Base-by-base conservation (phyloP, 371 early-diverging fungal species). In the Catenaria anguillulae region DNA sequence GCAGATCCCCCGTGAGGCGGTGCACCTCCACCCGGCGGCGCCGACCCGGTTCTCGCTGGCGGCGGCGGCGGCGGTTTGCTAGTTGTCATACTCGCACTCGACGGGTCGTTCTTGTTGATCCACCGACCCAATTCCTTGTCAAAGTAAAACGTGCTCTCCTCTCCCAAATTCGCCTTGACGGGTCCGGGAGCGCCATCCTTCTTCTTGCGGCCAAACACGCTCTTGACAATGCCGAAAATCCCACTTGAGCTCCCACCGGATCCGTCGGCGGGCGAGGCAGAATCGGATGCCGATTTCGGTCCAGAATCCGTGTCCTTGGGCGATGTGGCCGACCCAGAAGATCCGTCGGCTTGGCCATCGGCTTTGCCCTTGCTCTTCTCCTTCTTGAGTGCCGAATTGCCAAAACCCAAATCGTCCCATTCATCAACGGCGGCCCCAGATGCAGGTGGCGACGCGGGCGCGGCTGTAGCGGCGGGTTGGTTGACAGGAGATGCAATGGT, bases 371-470 rank as follows among this genome's bases (percentile, higher is more conserved):
- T 29, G 17, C 46, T 34, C 17, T 52, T 56, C 26, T 61, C 55
- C 61, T 61, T 64, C 55, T 67, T 65, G 26, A 67, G 50, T 8
- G 67, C 10, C 42, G 36, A 62, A 64, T 75, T 75, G 24, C 71
- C 71, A 19, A 75, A 64, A 13, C 71, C 75, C 35, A 71, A 45
- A 60, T 75, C 75, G 35, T 74, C 74, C n/a, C 65, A 66, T 23
- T 43, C 48, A 31, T 66, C 70, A 12, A n/a, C n/a, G n/a, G n/a
- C n/a, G n/a, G n/a, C n/a, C n/a, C n/a, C n/a, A n/a, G n/a, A n/a
- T n/a, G n/a, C n/a, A n/a, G n/a, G n/a, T n/a, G n/a, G n/a, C n/a
- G n/a, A n/a, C n/a, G n/a, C n/a, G n/a, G n/a, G n/a, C n/a, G n/a
- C n/a, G n/a, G n/a, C n/a, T n/a, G n/a, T n/a, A n/a, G n/a, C n/a